A percentile compares a stretch with the other conserved stretches of the same genome.
These are phyloP conservation scores for Coelastrella sp. DNA, from an alignment of 139 green algal species.

Conservation along the genomic window DNA sequence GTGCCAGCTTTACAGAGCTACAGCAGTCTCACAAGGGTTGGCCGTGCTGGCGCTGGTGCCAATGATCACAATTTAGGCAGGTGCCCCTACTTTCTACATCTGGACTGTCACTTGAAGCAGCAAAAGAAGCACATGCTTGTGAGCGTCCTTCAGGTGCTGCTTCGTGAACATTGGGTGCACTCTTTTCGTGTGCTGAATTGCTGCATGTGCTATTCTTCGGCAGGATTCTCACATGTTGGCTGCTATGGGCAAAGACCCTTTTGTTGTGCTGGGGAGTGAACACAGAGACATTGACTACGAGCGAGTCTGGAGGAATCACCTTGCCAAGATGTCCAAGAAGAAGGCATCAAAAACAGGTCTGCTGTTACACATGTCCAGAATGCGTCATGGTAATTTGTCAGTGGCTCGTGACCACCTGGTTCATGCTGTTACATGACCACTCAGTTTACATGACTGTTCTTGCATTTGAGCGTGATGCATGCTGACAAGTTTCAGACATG, in stretches of 20 bases:
- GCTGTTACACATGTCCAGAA: too few species aligned
- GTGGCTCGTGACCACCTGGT: too few species aligned
- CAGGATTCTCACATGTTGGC: conserved; percentile 27
- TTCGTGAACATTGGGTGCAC: background rate
- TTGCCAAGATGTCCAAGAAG: background rate
- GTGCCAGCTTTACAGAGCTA: background rate
- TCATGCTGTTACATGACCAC: too few species aligned
- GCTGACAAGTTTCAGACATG: too few species aligned
- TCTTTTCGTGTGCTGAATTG: background rate
- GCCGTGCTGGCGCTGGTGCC: too few species aligned
- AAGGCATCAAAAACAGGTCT: background rate
- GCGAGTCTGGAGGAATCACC: conserved; percentile 2
- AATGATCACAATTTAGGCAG: too few species aligned
- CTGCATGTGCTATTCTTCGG: background rate
- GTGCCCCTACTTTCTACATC: too few species aligned
- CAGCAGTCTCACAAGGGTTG: background rate
- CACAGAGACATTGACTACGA: conserved; percentile 37
- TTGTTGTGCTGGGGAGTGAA: conserved; percentile 7
- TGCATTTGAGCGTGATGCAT: too few species aligned
- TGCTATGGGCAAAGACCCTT: background rate
- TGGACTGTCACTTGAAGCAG: too few species aligned
- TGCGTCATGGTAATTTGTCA: too few species aligned
- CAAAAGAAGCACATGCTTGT: background rate
- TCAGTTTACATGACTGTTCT: too few species aligned
- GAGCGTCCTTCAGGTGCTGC: background rate